These are phyloP conservation scores for Entomortierella lignicola DNA, from an alignment of 192 early-diverging fungal species.

Conservation along the genomic window DNA sequence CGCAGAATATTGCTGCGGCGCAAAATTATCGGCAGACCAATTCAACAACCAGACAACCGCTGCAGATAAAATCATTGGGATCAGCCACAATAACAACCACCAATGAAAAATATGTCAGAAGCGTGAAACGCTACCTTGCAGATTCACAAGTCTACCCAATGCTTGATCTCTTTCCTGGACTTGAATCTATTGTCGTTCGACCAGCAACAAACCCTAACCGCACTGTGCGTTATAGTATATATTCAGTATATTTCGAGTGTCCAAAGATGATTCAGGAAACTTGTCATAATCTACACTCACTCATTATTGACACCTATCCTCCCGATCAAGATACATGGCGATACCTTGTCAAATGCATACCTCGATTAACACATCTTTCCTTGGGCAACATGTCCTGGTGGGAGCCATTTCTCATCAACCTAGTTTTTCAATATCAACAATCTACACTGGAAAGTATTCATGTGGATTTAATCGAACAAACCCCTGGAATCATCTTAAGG, in stretches of 20 bases:
- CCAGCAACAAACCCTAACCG: background rate
- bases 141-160: background rate
- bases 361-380: background rate
- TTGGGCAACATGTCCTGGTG: no score
- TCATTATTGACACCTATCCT: background rate
- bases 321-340: background rate
- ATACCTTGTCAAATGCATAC: background rate
- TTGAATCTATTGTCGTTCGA: background rate
- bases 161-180: background rate
- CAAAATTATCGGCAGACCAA: background rate
- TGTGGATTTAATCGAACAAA: background rate
- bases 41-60: background rate
- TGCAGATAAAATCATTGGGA: background rate
- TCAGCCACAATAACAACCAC: background rate
- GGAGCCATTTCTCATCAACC: no score
- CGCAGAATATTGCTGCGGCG: background rate
- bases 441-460: background rate
- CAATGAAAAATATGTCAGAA: background rate
- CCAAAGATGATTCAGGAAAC: background rate
- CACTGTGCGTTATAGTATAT: no score
- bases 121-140: background rate
- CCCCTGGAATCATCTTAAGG: background rate
- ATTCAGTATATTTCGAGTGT: no score
- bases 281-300: background rate
- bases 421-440: background rate